A percentile compares a stretch with the other conserved stretches of the same genome.
Conservation (phyloP, 2,329 filamentous ascomycete genomes). For the Neonectria ditissima region DNA sequence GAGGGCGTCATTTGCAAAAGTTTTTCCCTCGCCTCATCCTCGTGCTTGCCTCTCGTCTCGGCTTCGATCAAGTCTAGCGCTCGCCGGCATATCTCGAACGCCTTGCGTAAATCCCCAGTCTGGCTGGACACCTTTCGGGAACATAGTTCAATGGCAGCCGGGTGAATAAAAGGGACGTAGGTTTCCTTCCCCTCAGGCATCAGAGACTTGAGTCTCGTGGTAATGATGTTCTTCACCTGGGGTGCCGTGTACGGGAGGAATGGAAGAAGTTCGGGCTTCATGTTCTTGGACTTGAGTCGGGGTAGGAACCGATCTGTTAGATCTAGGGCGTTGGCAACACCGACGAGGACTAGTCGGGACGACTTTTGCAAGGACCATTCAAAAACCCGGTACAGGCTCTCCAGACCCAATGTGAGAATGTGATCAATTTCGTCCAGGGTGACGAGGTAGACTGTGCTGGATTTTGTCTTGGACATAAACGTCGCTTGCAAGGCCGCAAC, state of each 20-base stretch:
- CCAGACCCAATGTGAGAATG: constrained; percentile 87
- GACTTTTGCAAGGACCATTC: constrained; percentile 90
- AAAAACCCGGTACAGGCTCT: constrained; percentile 92
- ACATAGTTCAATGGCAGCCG: constrained; percentile 92
- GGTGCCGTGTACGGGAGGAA: constrained; percentile 92
- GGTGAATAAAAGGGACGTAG: constrained; percentile 89
- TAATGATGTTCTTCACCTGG: constrained; percentile 91
- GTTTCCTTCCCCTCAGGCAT: constrained; percentile 69
- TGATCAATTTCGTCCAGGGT: constrained; percentile 96
- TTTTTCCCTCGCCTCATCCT: constrained; percentile 69
- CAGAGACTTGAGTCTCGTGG: constrained; percentile 81
- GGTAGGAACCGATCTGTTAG: constrained; percentile 95
- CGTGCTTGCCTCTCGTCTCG: constrained; percentile 81
- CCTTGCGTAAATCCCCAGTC: constrained; percentile 93
- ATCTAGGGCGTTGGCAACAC: constrained; percentile 96
- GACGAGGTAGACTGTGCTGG: constrained; percentile 76
- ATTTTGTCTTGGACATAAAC: constrained; percentile 73
- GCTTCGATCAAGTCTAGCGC: constrained; percentile 90
- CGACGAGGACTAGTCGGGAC: constrained; percentile 85
- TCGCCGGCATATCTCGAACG: constrained; percentile 91
- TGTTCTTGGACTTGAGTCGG: constrained; percentile 89
- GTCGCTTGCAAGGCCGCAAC: constrained; percentile 75
- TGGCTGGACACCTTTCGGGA: constrained; percentile 95
- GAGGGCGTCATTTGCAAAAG: constrained; percentile 73
- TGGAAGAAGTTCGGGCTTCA: constrained; percentile 89